A percentile compares a stretch with the other conserved stretches of the same genome.
Conservation (phyloP, 805 yeast genomes). For the Ogataea pini region DNA sequence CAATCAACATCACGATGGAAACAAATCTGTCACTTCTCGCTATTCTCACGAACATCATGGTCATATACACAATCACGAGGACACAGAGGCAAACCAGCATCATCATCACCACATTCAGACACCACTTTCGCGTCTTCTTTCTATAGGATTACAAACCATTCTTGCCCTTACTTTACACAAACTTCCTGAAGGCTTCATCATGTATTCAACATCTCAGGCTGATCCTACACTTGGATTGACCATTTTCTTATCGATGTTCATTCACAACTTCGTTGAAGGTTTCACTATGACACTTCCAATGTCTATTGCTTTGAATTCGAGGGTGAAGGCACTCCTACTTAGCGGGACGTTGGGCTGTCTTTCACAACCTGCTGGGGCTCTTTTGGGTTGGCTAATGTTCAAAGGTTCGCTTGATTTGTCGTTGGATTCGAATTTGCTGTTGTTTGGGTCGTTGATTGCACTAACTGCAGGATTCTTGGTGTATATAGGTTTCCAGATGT, state of each 20-base stretch:
- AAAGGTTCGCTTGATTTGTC: constrained; percentile 37
- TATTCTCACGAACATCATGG: constrained; percentile 12
- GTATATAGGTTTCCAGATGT: constrained; percentile 83
- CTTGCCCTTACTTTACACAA: constrained; percentile 87
- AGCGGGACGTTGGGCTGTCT: constrained; percentile 75
- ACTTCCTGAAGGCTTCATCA: constrained; percentile 92
- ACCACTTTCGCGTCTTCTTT: constrained; percentile 72
- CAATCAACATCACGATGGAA: neutral
- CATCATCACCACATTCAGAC: constrained; percentile 84
- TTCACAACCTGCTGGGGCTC: constrained; percentile 89
- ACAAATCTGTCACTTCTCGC: neutral
- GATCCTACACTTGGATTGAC: constrained; percentile 73
- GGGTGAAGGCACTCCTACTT: constrained; percentile 61
- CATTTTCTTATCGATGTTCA: constrained; percentile 78
- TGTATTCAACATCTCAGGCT: constrained; percentile 72
- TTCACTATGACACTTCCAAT: constrained; percentile 91
- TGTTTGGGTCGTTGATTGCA: constrained; percentile 67
- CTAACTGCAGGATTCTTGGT: constrained; percentile 82
- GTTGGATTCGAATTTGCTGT: constrained; percentile 39
- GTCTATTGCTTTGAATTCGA: constrained; percentile 68
- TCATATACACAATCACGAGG: constrained; percentile 17
- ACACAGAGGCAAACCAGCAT: constrained; percentile 28
- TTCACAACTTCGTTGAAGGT: constrained; percentile 93
- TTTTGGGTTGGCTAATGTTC: constrained; percentile 58
- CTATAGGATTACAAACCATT: constrained; percentile 89